phyloP scores from a whole-genome alignment of 768 basidiomycete genomes.

The Russula sp. region DNA sequence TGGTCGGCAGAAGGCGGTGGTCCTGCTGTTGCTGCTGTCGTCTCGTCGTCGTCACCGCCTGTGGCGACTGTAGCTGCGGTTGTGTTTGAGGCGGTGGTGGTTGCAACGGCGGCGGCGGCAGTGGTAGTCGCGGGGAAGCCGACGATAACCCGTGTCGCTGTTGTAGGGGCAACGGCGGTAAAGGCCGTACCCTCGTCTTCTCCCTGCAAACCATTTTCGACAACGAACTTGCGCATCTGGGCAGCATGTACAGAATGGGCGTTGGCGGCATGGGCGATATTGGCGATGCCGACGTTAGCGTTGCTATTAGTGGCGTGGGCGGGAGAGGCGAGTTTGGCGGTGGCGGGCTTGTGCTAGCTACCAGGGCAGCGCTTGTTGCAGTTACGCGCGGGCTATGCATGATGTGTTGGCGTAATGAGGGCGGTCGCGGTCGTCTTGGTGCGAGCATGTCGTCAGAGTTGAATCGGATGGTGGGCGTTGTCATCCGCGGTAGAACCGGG shows the following conservation, averaged over 20 bases:
- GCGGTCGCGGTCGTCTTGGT: neutral
- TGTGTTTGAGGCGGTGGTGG: neutral
- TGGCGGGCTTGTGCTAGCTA: neutral
- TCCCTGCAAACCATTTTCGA: too few relatives aligned
- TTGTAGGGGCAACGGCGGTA: neutral
- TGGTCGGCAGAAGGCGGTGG: neutral
- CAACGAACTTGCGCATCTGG: neutral
- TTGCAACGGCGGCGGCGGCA: neutral
- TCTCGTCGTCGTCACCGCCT: neutral
- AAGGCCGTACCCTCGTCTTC: neutral
- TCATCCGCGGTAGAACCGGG: constrained; percentile 8
- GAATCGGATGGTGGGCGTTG: neutral
- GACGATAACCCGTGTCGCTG: neutral
- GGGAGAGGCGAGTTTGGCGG: neutral
- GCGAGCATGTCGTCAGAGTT: constrained; percentile 23
- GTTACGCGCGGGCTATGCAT: neutral
- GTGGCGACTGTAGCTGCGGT: neutral
- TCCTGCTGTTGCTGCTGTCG: neutral
- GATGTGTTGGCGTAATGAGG: neutral
- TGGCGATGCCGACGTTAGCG: neutral
- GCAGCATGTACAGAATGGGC: neutral
- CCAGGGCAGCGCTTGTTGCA: too few relatives aligned
- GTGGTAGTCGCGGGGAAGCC: neutral
- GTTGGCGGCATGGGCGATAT: neutral
- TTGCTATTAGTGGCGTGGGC: neutral